phyloP scores from a whole-genome alignment of 108 stramenopile species.

The Cyclotella choctawhatcheeana region DNA sequence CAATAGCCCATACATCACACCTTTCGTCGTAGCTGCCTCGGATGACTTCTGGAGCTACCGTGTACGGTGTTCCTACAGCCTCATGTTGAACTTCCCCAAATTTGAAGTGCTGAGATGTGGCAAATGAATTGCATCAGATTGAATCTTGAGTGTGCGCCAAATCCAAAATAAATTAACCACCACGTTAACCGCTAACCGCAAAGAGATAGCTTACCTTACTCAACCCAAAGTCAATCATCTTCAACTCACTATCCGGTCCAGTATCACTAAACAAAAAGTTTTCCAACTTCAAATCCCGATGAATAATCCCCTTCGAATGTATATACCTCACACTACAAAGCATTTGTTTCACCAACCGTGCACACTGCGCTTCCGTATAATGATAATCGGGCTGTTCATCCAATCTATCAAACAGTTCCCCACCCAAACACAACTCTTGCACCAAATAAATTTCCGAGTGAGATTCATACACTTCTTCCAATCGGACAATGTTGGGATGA shows the following conservation, averaged over 20 bases:
- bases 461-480: slow-evolving; percentile 86
- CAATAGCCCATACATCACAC: slow-evolving; percentile 79
- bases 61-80: slow-evolving; percentile 88
- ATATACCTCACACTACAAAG: slow-evolving; percentile 89
- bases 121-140: background rate
- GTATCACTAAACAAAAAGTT: slow-evolving; percentile 59
- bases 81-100: slow-evolving; percentile 73
- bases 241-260: slow-evolving; percentile 62
- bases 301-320: slow-evolving; percentile 91
- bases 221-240: slow-evolving; percentile 92
- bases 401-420: slow-evolving; percentile 86
- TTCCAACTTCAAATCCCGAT: slow-evolving; percentile 94
- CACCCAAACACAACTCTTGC: slow-evolving; percentile 75
- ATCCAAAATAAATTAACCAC: too few relatives aligned
- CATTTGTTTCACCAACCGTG: slow-evolving; percentile 84
- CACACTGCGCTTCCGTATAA: slow-evolving; percentile 83
- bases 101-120: slow-evolving; percentile 58
- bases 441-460: slow-evolving; percentile 79
- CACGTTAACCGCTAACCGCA: background rate
- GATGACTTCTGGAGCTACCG: slow-evolving; percentile 92
- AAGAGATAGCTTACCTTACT: slow-evolving; percentile 41
- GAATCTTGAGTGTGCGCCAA: too few relatives aligned
- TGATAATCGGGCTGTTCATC: slow-evolving; percentile 84
- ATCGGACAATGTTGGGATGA: slow-evolving; percentile 86
- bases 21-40: slow-evolving; percentile 79